Percentiles rank a stretch among this genome's conserved stretches.
Conservation (phyloP, 164 flowering plant species). For the Aristolochia fimbriata region DNA sequence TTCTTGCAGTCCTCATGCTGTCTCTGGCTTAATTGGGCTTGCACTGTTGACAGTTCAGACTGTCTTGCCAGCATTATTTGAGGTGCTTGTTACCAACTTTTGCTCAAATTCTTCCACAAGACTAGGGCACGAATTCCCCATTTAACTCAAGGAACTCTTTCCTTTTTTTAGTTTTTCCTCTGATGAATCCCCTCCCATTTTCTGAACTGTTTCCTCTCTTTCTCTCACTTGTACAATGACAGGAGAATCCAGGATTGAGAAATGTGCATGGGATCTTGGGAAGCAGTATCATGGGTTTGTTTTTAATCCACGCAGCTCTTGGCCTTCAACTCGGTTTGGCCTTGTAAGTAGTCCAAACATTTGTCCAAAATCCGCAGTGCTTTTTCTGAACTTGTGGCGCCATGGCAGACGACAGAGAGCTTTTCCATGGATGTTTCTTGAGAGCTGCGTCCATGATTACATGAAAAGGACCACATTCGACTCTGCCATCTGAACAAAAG, state of each 20-base stretch:
- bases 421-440: too few relatives aligned
- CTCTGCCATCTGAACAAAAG: too few relatives aligned
- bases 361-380: too few relatives aligned
- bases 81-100: slow-evolving; percentile 31
- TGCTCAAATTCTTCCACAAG: too few relatives aligned
- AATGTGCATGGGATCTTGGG: slow-evolving; percentile 82
- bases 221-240: slow-evolving; percentile 5
- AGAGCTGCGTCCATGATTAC: too few relatives aligned
- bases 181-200: neutral
- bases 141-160: too few relatives aligned
- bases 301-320: slow-evolving; percentile 72
- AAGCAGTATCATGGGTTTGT: slow-evolving; percentile 76
- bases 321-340: slow-evolving; percentile 84
- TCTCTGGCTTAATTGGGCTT: slow-evolving; percentile 72
- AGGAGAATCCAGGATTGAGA: slow-evolving; percentile 81
- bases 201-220: neutral
- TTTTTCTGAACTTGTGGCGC: too few relatives aligned
- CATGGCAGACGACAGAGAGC: too few relatives aligned
- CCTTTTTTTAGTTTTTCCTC: too few relatives aligned
- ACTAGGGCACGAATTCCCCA: too few relatives aligned
- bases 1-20: slow-evolving; percentile 76
- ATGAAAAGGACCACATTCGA: too few relatives aligned
- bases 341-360: slow-evolving; percentile 22
- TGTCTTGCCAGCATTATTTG: slow-evolving; percentile 57
- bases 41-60: slow-evolving; percentile 66